A percentile compares a stretch with the other conserved stretches of the same genome.
These are phyloP conservation scores for Blyttiomyces sp. DNA, from an alignment of 371 early-diverging fungal genomes.

Conservation along the genomic window DNA sequence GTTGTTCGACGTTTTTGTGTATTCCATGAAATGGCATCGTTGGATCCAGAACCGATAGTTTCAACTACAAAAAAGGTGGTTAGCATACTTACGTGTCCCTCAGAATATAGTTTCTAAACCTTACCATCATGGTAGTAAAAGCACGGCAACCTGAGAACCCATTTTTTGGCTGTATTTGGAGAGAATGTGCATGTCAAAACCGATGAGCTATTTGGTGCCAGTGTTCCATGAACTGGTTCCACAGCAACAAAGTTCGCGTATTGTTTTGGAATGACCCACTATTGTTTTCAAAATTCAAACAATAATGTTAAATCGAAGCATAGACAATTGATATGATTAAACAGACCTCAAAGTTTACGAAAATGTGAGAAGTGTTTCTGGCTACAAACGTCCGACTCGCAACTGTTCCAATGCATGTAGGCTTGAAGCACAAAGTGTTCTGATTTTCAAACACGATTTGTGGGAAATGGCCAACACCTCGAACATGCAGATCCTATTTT, in stretches of 20 bases:
- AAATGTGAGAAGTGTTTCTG: slow-evolving; percentile 34
- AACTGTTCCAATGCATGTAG: slow-evolving; percentile 38
- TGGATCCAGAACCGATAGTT: too few relatives aligned
- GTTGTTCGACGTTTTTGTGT: slow-evolving; percentile 16
- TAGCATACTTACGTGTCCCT: too few relatives aligned
- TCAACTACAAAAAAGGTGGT: too few relatives aligned
- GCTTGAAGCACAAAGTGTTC: slow-evolving; percentile 39
- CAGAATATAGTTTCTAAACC: too few relatives aligned
- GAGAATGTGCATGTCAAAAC: slow-evolving; percentile 34
- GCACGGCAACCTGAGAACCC: slow-evolving; percentile 39
- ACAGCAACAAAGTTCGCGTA: slow-evolving; percentile 34
- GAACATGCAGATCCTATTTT: slow-evolving; percentile 37
- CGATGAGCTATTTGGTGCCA: slow-evolving; percentile 29
- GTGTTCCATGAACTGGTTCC: slow-evolving; percentile 25
- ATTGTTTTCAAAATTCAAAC: not conserved
- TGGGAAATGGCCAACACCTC: slow-evolving; percentile 39
- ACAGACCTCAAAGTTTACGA: slow-evolving; percentile 33
- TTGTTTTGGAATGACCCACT: slow-evolving; percentile 46
- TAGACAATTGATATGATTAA: too few relatives aligned
- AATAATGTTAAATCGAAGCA: too few relatives aligned
- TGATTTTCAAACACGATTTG: slow-evolving; percentile 31
- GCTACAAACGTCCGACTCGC: slow-evolving; percentile 25
- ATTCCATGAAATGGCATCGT: not conserved
- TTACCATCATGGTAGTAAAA: slow-evolving; percentile 37
- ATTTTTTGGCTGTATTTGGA: slow-evolving; percentile 29